Conservation (phyloP, 208 protist genomes). For the Acanthamoeba quina region DNA sequence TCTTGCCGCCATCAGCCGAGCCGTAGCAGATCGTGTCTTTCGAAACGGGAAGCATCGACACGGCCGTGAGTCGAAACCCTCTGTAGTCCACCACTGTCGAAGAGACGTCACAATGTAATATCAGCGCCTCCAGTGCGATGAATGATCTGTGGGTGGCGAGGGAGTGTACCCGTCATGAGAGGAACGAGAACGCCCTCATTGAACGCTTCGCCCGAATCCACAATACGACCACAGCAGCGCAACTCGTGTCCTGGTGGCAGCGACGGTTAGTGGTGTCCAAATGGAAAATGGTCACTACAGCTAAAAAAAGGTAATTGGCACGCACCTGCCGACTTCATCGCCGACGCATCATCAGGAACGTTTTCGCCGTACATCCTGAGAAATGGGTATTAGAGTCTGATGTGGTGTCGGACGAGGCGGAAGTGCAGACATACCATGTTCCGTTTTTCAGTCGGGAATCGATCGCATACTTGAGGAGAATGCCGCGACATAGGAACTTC, state of each 20-base stretch:
- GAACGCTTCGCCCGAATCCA: slow-evolving; percentile 28
- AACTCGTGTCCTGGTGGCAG: slow-evolving; percentile 29
- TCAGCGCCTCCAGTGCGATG: background rate
- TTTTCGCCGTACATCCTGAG: slow-evolving; percentile 71
- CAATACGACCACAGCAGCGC: slow-evolving; percentile 27
- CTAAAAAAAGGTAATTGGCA: background rate
- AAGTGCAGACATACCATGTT: background rate
- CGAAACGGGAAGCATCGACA: slow-evolving; percentile 66
- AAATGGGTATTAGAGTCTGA: background rate
- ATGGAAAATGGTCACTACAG: too few species aligned
- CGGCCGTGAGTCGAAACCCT: slow-evolving; percentile 63
- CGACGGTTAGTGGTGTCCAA: too few species aligned
- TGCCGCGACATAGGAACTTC: slow-evolving; percentile 25
- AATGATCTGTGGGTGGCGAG: background rate
- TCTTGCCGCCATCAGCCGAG: slow-evolving; percentile 15
- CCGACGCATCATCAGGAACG: slow-evolving; percentile 45
- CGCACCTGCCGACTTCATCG: slow-evolving; percentile 64
- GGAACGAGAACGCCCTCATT: slow-evolving; percentile 62
- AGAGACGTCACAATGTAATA: background rate
- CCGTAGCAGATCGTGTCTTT: slow-evolving; percentile 70
- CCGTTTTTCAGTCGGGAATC: slow-evolving; percentile 19
- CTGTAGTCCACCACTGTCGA: slow-evolving; percentile 68
- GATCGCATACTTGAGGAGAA: slow-evolving; percentile 17
- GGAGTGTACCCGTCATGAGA: slow-evolving; percentile 2
- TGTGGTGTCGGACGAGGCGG: background rate